Conservation (phyloP, 2,329 filamentous ascomycete genomes). For the Cladophialophora chaetospira region DNA sequence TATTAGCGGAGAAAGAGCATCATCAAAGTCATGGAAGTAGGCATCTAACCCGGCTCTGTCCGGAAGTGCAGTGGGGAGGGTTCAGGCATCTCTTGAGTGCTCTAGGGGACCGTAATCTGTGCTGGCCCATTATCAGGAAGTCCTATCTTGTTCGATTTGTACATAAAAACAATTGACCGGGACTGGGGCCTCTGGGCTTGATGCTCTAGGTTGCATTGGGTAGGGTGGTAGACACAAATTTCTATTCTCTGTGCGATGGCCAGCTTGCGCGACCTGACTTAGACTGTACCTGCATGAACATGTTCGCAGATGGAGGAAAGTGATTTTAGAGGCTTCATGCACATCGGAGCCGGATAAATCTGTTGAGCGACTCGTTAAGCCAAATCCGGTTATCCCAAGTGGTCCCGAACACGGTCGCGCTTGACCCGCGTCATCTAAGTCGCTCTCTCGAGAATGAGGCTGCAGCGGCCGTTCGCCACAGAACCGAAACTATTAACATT, state of each 20-base stretch:
- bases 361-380: not conserved
- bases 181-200: slow-evolving; percentile 1
- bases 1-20: slow-evolving; percentile 20
- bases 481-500: no score
- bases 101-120: slow-evolving; percentile 19
- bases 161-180: slow-evolving; percentile 13
- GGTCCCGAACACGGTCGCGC: slow-evolving; percentile 4
- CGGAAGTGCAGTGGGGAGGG: slow-evolving; percentile 2
- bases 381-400: not conserved
- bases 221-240: slow-evolving; percentile 18
- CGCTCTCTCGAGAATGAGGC: no score
- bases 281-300: not conserved
- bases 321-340: no score
- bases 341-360: not conserved
- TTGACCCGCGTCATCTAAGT: not conserved
- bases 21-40: not conserved
- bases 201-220: slow-evolving; percentile 18
- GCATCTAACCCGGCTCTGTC: not conserved
- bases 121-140: slow-evolving; percentile 13
- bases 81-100: slow-evolving; percentile 2
- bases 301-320: no score
- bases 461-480: no score
- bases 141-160: slow-evolving; percentile 22
- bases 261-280: not conserved
- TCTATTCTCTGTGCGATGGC: not conserved